Base-by-base conservation (phyloP, 169 alveolate genomes). In the Eimeria praecox region DNA sequence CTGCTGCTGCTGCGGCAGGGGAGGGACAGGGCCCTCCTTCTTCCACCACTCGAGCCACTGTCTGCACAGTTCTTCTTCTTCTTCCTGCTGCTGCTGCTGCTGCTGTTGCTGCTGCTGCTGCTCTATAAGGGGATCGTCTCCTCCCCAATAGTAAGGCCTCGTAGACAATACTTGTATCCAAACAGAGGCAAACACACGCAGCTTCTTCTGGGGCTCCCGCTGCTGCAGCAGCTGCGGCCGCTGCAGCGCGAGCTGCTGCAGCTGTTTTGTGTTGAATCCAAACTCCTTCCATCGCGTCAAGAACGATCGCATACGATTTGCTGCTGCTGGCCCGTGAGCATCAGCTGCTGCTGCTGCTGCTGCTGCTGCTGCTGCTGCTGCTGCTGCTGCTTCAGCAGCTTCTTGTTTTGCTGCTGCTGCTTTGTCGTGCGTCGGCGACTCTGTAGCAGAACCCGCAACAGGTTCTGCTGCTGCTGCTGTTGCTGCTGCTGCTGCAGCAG, bases 101-200 rank as follows among this genome's bases (percentile, higher is more conserved):
- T 69, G 49, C 82, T 66, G 77, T 30, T 69, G 82, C 40, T 69
- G 82, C 82, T 69, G 82, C 82, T 69, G 82, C 82, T 9, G 82
- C 82, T 33, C 82, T 10, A 69, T 38, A 8, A 38, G 82, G 22
- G 40, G 49, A 24, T 69, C 82, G 16, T 69, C 82, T 24, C 82
- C 82, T 24, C 82, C 82, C 82, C 82, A 69, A 44, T 27, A 69
- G 40, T 33, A n/a, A 38, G 82, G 82, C 82, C 82, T 69, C 16
- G 82, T 69, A 12, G 82, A 69, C 3, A 69, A 44, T 3, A 69
- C 82, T 44, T 69, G 82, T 44, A 69, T 2, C 82, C 82, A 69
- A 38, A 69, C 82, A 33, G 40, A 33, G 16, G 46, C 40, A 38
- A 69, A 33, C 22, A 14, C 49, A 3, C n/a, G 6, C 82, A 69